These are phyloP conservation scores for Candida argentea DNA, from an alignment of 805 yeast species.

Conservation along the genomic window DNA sequence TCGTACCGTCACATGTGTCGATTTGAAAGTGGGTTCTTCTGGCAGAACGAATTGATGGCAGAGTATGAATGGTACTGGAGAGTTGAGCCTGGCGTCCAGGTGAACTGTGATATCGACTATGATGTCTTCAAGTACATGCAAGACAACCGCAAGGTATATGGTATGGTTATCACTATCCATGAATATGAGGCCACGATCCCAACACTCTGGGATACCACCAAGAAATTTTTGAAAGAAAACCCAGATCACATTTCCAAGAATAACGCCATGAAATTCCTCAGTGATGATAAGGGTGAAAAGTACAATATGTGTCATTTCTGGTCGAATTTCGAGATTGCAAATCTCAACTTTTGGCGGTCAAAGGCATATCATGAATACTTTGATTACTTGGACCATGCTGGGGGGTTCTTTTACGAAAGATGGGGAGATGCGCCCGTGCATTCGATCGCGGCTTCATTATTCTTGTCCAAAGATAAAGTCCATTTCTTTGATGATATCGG, in stretches of 20 bases:
- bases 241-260: constrained; percentile 55
- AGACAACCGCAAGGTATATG: constrained; percentile 68
- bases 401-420: constrained; percentile 86
- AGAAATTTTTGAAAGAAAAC: constrained; percentile 49
- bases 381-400: constrained; percentile 62
- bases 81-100: constrained; percentile 77
- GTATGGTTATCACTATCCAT: constrained; percentile 73
- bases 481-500: constrained; percentile 82
- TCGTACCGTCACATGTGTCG: constrained; percentile 91
- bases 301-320: constrained; percentile 84
- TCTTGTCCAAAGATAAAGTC: constrained; percentile 56
- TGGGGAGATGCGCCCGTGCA: constrained; percentile 96
- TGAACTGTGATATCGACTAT: constrained; percentile 73
- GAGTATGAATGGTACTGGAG: constrained; percentile 90
- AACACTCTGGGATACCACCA: constrained; percentile 69
- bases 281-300: constrained; percentile 55
- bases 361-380: constrained; percentile 64
- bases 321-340: constrained; percentile 83
- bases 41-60: constrained; percentile 58
- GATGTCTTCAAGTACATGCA: constrained; percentile 81
- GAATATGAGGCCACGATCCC: constrained; percentile 84
- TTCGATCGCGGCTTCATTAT: constrained; percentile 75
- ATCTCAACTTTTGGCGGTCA: constrained; percentile 63
- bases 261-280: constrained; percentile 59
- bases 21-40: constrained; percentile 83